Base-by-base conservation (phyloP, 2,329 filamentous ascomycete genomes). In the Fusarium aywerte region DNA sequence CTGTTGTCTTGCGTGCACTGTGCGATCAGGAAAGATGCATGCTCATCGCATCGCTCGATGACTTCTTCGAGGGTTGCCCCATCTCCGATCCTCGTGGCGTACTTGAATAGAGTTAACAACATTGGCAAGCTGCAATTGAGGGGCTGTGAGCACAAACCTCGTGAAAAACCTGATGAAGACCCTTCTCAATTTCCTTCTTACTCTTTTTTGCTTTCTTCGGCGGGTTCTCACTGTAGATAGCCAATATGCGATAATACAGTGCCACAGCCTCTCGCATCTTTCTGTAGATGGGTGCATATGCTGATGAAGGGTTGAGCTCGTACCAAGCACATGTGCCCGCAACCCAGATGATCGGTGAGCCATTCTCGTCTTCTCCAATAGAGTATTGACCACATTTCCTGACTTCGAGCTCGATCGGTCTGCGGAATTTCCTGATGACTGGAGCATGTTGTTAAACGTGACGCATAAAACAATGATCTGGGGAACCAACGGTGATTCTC, bases 271-370 rank as follows among this genome's bases (percentile, higher is more conserved):
- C 83, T 50, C 84, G 82, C 82, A 91, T 90, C 45, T 83, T 80
- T 29, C 83, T 77, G 75, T 85, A 89, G 27, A 87, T 86, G 7
- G 77, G 70, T 49, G 79, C 77, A 74, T 92, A 93, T 4, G 78
- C 75, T 11, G 80, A 73, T n/a, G 85, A 80, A 2, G 91, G 89
- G 31, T 80, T 80, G 39, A 93, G 83, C 72, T 89, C 85, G 73
- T 87, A 92, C 89, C 90, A 92, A 42, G 89, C 90, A 13, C 88
- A 84, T 53, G 81, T 73, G 33, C 76, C 76, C 2, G 73, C 69
- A 2, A 89, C 87, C 90, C 90, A 93, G 29, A 91, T 80, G n/a
- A 85, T 81, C 5, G 86, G 82, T 18, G 82, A 80, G 0, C 82
- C 83, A 49, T 85, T 83, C 15, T 80, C 74, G 25, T 79, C 78